Conservation (phyloP, 78 protist species). For the Speleostelium caveatum region DNA sequence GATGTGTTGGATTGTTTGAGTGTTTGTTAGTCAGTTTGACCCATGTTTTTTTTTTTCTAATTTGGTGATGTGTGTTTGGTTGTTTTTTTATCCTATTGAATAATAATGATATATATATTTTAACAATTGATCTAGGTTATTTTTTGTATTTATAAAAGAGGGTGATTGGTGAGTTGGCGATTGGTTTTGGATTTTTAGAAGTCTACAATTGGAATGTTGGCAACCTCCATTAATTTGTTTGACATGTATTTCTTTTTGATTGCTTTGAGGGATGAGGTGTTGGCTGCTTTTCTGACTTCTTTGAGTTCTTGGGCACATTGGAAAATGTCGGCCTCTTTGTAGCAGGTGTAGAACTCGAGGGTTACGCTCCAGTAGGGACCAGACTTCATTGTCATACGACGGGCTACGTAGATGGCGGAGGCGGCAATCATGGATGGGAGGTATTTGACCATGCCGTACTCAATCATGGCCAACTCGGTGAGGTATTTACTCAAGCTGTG, state of each 20-base stretch:
- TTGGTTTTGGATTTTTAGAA: conserved; percentile 23
- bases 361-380: conserved; percentile 81
- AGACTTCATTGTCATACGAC: conserved; percentile 62
- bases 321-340: conserved; percentile 75
- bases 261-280: conserved; percentile 43
- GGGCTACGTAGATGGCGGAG: conserved; percentile 91
- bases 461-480: conserved; percentile 90
- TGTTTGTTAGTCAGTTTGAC: too few relatives aligned
- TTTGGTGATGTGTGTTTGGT: too few relatives aligned
- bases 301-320: conserved; percentile 68
- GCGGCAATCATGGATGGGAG: conserved; percentile 94
- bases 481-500: conserved; percentile 89
- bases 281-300: conserved; percentile 47
- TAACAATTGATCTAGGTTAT: too few relatives aligned
- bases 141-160: too few relatives aligned
- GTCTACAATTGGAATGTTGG: conserved; percentile 70
- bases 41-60: too few relatives aligned
- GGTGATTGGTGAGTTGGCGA: not conserved
- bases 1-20: too few relatives aligned
- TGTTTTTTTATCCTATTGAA: too few relatives aligned
- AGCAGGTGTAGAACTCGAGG: conserved; percentile 79
- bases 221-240: conserved; percentile 60
- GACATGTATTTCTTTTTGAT: conserved; percentile 77
- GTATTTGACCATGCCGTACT: conserved; percentile 85
- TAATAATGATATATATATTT: too few relatives aligned